These are phyloP conservation scores for Globisporangium nagaii DNA, from an alignment of 352 stramenopile species.

Conservation along the genomic window DNA sequence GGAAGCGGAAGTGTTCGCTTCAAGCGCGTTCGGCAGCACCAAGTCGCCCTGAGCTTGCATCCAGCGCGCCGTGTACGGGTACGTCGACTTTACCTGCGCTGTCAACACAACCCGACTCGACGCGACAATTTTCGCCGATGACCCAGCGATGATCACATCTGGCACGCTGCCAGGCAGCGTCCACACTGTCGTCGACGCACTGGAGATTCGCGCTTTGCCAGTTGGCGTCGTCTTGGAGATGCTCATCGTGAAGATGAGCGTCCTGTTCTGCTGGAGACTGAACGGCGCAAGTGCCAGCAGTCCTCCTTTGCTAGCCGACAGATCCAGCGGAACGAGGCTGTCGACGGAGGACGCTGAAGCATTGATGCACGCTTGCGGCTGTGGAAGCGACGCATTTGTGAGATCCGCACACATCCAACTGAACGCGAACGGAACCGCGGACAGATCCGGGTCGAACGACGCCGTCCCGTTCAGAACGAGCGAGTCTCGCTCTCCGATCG, in stretches of 20 bases:
- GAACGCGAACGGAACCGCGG: slow-evolving; percentile 30
- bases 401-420: slow-evolving; percentile 51
- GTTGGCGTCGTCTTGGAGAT: slow-evolving; percentile 20
- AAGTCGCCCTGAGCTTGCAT: slow-evolving; percentile 56
- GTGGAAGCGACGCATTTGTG: slow-evolving; percentile 18
- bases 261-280: slow-evolving; percentile 29
- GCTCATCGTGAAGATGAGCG: slow-evolving; percentile 41
- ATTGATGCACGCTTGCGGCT: slow-evolving; percentile 16
- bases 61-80: slow-evolving; percentile 55
- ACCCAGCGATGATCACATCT: slow-evolving; percentile 23
- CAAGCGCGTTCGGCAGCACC: slow-evolving; percentile 17
- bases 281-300: slow-evolving; percentile 37
- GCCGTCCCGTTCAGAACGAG: slow-evolving; percentile 42
- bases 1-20: slow-evolving; percentile 15
- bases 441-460: slow-evolving; percentile 46
- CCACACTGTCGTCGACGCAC: slow-evolving; percentile 32
- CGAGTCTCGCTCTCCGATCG: slow-evolving; percentile 40
- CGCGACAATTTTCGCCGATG: slow-evolving; percentile 40
- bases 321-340: slow-evolving; percentile 9
- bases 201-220: slow-evolving; percentile 2
- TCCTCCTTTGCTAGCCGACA: slow-evolving; percentile 5
- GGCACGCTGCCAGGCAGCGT: slow-evolving; percentile 42
- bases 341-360: slow-evolving; percentile 11
- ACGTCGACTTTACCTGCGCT: slow-evolving; percentile 41
- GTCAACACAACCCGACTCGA: slow-evolving; percentile 31